Evolutionary conservation across 2,329 filamentous ascomycete genomes (phyloP).

Genomic region (Thielaviopsis euricoi): DNA sequence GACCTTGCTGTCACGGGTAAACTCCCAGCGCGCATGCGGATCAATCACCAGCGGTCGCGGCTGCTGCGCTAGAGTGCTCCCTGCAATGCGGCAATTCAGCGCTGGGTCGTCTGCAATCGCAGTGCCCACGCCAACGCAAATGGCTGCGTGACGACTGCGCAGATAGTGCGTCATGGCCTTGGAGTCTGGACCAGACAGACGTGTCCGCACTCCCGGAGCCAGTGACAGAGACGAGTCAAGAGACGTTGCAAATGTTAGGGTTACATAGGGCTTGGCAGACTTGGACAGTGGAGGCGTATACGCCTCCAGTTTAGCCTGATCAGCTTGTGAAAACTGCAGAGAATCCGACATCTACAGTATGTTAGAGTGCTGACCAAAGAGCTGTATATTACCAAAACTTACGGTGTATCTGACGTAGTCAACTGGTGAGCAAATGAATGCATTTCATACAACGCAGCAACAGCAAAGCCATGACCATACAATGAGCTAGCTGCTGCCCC

Average conservation of each 20-base stretch:
- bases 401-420: neutral
- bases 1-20: conserved; percentile 44
- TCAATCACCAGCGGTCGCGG: conserved; percentile 74
- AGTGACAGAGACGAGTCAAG: conserved; percentile 69
- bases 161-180: conserved; percentile 92
- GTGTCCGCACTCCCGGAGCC: conserved; percentile 62
- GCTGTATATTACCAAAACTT: neutral
- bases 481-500: neutral
- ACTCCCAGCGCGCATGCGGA: conserved; percentile 56
- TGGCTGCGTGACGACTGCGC: conserved; percentile 66
- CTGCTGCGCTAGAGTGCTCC: conserved; percentile 39
- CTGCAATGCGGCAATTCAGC: conserved; percentile 62
- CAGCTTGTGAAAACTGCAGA: conserved; percentile 17
- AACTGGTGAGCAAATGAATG: neutral
- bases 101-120: conserved; percentile 72
- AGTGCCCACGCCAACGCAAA: conserved; percentile 72
- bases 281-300: conserved; percentile 18
- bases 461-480: too few relatives aligned
- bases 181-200: conserved; percentile 64
- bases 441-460: too few relatives aligned
- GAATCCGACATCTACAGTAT: neutral
- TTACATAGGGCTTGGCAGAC: conserved; percentile 34
- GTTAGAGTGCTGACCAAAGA: neutral
- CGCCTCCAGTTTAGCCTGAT: conserved; percentile 19
- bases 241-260: conserved; percentile 79